A percentile compares a stretch with the other conserved stretches of the same genome.
Conservation (phyloP, 768 basidiomycete genomes). For the Xerocomellus amylosporus region DNA sequence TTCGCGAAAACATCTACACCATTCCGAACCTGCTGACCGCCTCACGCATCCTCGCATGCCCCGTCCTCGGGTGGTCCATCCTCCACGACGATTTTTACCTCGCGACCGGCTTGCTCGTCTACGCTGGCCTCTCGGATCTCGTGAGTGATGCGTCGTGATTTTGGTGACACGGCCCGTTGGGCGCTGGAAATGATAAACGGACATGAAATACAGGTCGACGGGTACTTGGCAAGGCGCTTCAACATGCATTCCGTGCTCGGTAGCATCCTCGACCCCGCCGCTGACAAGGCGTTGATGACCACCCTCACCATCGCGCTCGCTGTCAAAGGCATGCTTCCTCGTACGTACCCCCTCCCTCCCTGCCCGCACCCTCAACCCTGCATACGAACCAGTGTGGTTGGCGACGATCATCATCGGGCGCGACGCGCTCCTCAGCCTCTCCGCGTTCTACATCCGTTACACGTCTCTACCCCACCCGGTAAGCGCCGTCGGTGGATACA, state of each 20-base stretch:
- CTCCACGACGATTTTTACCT: constrained; percentile 73
- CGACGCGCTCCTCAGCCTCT: constrained; percentile 80
- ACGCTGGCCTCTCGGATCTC: constrained; percentile 90
- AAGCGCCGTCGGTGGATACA: constrained; percentile 8
- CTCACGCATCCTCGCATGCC: constrained; percentile 86
- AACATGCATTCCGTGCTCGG: constrained; percentile 91
- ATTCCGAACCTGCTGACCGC: constrained; percentile 86
- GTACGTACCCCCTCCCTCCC: constrained; percentile 42
- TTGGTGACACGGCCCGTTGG: constrained; percentile 1
- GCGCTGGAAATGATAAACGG: neutral
- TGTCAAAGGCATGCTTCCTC: constrained; percentile 77
- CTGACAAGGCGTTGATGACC: constrained; percentile 95
- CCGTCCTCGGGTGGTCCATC: constrained; percentile 88
- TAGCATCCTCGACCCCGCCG: constrained; percentile 93
- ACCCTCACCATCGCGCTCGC: constrained; percentile 86
- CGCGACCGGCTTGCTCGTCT: constrained; percentile 81
- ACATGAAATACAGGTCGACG: constrained; percentile 65
- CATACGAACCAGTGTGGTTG: constrained; percentile 62
- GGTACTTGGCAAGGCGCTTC: constrained; percentile 82
- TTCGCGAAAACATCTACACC: constrained; percentile 90
- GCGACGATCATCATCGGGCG: constrained; percentile 86
- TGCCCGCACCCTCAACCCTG: neutral
- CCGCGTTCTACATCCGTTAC: constrained; percentile 92
- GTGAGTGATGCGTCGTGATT: constrained; percentile 45
- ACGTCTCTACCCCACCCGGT: constrained; percentile 86